Evolutionary conservation across 345 rosid species (phyloP), one percentile per base, ranked within the genome.

Genomic region (Erodium maritimum): DNA sequence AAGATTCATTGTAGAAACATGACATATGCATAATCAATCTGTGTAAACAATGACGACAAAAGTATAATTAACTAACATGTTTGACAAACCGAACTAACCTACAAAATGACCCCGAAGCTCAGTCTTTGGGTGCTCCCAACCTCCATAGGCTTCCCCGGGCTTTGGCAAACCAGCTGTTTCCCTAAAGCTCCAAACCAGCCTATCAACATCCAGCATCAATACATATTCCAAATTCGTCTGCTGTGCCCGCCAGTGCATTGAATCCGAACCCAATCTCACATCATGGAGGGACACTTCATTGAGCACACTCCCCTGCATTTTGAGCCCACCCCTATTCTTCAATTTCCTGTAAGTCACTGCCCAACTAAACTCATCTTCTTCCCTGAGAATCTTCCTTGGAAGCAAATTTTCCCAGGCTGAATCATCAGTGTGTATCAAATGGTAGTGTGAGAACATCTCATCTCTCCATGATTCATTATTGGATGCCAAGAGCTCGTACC

Each of bases 81-180:
- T n/a, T 9, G 9, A 21, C 19, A 55, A 21, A 57, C 19, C 19
- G 54, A 56, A 60, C 57, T 56, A 72, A 93, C 99, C 99, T 0
- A 89, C 91, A 56, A 93, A 93, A 79, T 93, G 99, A 18, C 99
- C 99, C 7, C 99, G 86, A 65, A 93, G 91, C 75, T 93, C 94
- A 12, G 21, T 13, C 19, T 23, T 62, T 0, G 94, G 81, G 4
- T 13, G 77, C 71, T 93, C 96, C 99, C 99, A 93, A 14, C 99
- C 96, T 50, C 91, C 96, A 67, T 89, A 85, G 0, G 80, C 52
- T n/a, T 56, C 52, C 48, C 96, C 90, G 0, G 84, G 85, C 7
- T 90, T 73, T 19, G 74, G 62, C 75, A 85, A 80, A 67, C 87
- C 95, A 6, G 91, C 94, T 7, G 77, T 82, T 57, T 89, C 79